These are phyloP conservation scores for Mucor plumbeus DNA, from an alignment of 371 early-diverging fungal species.

Conservation along the genomic window DNA sequence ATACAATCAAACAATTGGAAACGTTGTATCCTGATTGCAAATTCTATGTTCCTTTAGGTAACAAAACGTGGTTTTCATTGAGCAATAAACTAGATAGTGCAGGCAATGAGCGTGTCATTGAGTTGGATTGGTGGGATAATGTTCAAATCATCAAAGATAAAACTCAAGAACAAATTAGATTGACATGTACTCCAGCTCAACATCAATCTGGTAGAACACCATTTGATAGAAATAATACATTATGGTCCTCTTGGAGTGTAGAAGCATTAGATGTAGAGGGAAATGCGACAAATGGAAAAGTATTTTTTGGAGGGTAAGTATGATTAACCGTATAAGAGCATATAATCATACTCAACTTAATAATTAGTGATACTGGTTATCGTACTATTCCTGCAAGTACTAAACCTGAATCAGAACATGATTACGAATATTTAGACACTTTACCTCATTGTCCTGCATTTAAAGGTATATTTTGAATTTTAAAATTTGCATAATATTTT, in stretches of 20 bases:
- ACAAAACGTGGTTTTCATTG: constrained; percentile 64
- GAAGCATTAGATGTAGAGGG: constrained; percentile 42
- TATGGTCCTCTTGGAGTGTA: constrained; percentile 79
- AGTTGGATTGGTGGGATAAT: constrained; percentile 85
- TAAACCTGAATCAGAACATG: constrained; percentile 29
- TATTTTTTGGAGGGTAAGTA: constrained; percentile 71
- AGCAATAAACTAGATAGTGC: constrained; percentile 31
- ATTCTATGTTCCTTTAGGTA: constrained; percentile 80
- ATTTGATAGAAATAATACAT: constrained; percentile 68
- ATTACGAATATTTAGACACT: constrained; percentile 41
- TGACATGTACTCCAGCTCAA: constrained; percentile 77
- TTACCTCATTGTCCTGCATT: constrained; percentile 81
- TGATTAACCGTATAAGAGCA: not conserved
- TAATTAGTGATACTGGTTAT: constrained; percentile 75
- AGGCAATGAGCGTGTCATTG: constrained; percentile 52
- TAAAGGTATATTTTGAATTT: constrained; percentile 44
- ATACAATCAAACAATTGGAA: constrained; percentile 58
- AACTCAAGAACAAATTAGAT: constrained; percentile 28
- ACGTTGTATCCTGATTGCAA: constrained; percentile 45
- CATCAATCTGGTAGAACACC: constrained; percentile 75
- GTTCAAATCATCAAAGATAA: constrained; percentile 42
- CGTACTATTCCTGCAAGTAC: constrained; percentile 49
- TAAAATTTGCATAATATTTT: no score
- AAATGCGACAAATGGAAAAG: constrained; percentile 40
- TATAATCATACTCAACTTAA: not conserved